Evolutionary conservation across 441 rosid genomes (phyloP), one percentile per base, ranked within the genome.

Genomic region (Populus hybrid): DNA sequence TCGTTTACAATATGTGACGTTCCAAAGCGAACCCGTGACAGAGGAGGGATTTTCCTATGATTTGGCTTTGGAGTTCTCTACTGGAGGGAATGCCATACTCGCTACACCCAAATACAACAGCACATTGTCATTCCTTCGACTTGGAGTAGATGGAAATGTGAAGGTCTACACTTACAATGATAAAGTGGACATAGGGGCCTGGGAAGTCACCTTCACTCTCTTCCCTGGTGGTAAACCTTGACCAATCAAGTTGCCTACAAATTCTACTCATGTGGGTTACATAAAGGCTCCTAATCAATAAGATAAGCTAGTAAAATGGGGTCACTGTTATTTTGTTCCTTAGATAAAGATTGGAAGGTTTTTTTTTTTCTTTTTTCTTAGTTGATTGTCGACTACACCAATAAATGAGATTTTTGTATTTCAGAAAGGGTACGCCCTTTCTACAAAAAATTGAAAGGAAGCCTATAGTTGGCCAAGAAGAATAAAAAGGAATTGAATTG

Each of bases 71-170:
- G 35, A 23, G 73, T 59, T 30, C 3, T 57, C 82, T 0, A 30
- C 14, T 2, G 73, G 75, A 3, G 67, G 8, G 10, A 24, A 5
- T 23, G 4, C 83, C 71, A 70, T 67, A 3, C 38, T 93, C 14
- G 81, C 83, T 1, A 71, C 86, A 32, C 91, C 93, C 0, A 90
- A 86, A 65, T 89, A 84, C 74, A 88, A 91, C 67, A 78, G 84
- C 14, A 91, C 91, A 4, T 69, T 85, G 73, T 85, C 90, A 7
- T 82, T 85, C 53, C 78, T 91, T 0, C 77, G 92, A 35, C 85
- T 92, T 1, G 90, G 83, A 11, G 75, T 88, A 0, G 89, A 91
- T 10, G 91, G 94, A 14, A 87, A 90, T 77, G 70, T 93, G 0
- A 81, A 75, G 74, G 75, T 89, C 68, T 85, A 82, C 79, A 90